phyloP scores from a whole-genome alignment of 352 stramenopile species.

The Globisporangium carolinianum region DNA sequence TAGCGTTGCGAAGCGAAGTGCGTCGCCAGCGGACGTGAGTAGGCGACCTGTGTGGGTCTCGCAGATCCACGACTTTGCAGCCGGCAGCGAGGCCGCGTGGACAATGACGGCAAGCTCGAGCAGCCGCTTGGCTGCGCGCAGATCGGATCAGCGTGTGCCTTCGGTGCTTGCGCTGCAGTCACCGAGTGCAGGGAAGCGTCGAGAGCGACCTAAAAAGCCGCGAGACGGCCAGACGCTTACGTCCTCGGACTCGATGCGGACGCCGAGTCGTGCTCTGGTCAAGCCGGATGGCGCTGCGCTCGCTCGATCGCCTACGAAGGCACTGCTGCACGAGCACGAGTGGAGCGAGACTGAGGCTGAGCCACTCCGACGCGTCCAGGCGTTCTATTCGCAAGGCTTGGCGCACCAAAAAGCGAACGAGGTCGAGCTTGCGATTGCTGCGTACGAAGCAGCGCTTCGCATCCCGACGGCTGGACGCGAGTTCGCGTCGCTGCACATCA shows the following conservation, averaged over 20 bases:
- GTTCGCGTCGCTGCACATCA: conserved; percentile 64
- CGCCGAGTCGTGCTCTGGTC: background rate
- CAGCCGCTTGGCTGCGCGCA: background rate
- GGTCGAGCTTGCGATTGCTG: conserved; percentile 32
- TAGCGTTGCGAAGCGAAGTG: too few species aligned
- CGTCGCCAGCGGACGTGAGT: too few species aligned
- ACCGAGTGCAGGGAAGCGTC: background rate
- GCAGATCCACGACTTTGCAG: conserved; percentile 1
- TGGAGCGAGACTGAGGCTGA: background rate
- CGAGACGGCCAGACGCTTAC: too few species aligned
- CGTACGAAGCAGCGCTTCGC: conserved; percentile 43
- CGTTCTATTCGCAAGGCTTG: conserved; percentile 55
- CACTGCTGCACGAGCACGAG: background rate
- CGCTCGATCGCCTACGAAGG: background rate
- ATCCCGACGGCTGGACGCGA: conserved; percentile 22
- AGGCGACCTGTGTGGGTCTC: background rate
- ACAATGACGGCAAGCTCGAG: background rate
- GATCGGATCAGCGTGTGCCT: background rate
- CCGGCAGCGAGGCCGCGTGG: background rate
- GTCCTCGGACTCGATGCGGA: too few species aligned
- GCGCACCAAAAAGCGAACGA: conserved; percentile 45
- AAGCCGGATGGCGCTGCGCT: too few species aligned
- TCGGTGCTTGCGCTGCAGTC: background rate
- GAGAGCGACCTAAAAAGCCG: background rate
- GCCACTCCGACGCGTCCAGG: conserved; percentile 30